Evolutionary conservation across 331 rosid genomes (phyloP), one percentile per base, ranked within the genome.

Genomic region (Prunus yedoensis): DNA sequence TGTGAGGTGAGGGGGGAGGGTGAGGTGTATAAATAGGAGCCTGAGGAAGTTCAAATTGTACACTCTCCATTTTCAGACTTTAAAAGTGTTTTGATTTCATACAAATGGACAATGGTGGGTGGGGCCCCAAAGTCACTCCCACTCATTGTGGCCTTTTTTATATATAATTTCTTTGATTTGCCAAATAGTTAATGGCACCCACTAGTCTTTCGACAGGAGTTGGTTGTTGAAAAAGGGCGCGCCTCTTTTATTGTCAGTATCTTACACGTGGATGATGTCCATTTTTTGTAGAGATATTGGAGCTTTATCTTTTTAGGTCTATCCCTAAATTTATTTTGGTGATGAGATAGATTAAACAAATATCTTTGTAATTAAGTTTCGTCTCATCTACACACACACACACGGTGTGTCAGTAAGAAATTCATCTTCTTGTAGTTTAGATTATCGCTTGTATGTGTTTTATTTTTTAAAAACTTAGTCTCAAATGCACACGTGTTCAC

Each of bases 401-500:
- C 1, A 4, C 7, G 1, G 7, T 32, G 7, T 32, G 27, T 32
- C 1, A 4, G 38, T 30, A 4, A 30, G 2, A 38, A 38, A 38
- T 38, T 38, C 0, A 38, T 38, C 0, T 38, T 38, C 2, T 38
- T 6, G 0, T 6, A 38, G 0, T 1, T 38, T 38, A 38, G 10
- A 38, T 6, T 38, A 7, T 38, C 0, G 43, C 2, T 7, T 1
- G 0, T 7, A 38, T 38, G 21, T 66, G 64, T 79, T 78, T 73
- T 14, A 32, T 32, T 32, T 32, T 32, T 1, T 0, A 5, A 47
- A 50, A 32, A 65, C 76, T 38, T 65, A 41, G 79, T 78, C 76
- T 64, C 20, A 74, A 54, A 45, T 51, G 4, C 81, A 76, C 89
- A 86, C 90, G 90, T 85, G 90, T 82, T 64, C 60, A 13, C 66